A percentile compares a stretch with the other conserved stretches of the same genome.
These are phyloP conservation scores for Carex arenaria DNA, from an alignment of 202 grass and related monocot species.

Conservation along the genomic window DNA sequence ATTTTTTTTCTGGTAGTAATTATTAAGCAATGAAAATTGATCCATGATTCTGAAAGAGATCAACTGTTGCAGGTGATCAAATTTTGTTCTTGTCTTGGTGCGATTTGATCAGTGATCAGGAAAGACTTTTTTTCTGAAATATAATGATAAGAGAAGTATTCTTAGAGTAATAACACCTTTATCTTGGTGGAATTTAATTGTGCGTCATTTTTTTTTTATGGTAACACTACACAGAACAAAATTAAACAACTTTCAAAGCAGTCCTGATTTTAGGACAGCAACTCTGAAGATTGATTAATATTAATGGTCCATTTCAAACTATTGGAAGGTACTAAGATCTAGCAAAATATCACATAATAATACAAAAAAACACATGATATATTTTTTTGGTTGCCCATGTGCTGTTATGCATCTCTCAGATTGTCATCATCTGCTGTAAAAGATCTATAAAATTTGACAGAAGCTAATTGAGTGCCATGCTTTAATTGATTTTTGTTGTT, in stretches of 20 bases:
- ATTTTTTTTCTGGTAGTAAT: background rate
- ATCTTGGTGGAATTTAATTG: background rate
- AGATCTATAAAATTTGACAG: background rate
- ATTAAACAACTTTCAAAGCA: background rate
- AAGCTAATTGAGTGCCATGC: background rate
- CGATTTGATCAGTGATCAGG: background rate
- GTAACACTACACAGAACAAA: background rate
- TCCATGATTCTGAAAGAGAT: background rate
- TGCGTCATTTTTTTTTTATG: background rate
- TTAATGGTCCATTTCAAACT: background rate
- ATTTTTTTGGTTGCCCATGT: background rate
- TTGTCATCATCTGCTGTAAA: background rate
- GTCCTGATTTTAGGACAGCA: background rate
- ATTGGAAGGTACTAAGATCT: background rate
- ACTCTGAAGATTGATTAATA: background rate
- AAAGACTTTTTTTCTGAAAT: conserved; percentile 3
- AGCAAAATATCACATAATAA: background rate
- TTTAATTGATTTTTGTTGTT: background rate
- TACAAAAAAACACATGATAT: background rate
- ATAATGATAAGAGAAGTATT: conserved; percentile 2
- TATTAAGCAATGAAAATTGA: conserved; percentile 4
- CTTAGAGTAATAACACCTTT: background rate
- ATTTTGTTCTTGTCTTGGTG: background rate
- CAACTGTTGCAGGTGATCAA: background rate
- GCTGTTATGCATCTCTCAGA: background rate